These are phyloP conservation scores for Leccinum barrowsii DNA, from an alignment of 768 basidiomycete species.

Conservation along the genomic window DNA sequence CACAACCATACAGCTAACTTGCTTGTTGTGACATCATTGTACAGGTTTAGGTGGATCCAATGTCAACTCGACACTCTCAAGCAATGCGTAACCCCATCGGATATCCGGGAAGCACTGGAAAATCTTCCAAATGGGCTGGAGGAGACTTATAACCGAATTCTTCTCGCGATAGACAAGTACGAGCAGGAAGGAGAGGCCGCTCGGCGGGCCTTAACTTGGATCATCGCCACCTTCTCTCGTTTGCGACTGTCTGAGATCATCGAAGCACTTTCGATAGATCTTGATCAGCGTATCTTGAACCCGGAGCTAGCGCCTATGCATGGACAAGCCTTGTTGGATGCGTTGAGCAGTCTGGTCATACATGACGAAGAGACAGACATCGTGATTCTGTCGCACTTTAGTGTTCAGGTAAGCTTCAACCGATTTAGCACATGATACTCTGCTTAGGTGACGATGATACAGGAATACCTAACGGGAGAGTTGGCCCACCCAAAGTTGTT, in stretches of 20 bases:
- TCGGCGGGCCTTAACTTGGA: constrained; percentile 3
- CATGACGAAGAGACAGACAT: neutral
- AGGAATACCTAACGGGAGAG: neutral
- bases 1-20: neutral
- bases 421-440: neutral
- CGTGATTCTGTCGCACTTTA: constrained; percentile 4
- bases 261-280: neutral
- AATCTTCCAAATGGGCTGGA: constrained; percentile 9
- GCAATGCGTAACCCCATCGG: neutral
- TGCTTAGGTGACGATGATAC: neutral
- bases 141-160: constrained; percentile 7
- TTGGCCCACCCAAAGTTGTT: neutral
- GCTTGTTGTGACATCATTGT: neutral
- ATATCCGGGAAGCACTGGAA: constrained; percentile 1
- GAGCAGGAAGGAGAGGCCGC: neutral
- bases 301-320: neutral
- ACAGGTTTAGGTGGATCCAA: constrained; percentile 18
- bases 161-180: neutral
- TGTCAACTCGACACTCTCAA: constrained; percentile 12
- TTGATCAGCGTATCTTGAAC: neutral
- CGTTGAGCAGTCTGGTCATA: neutral
- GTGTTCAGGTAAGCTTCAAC: constrained; percentile 6
- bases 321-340: neutral
- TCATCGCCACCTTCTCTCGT: constrained; percentile 2
- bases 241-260: constrained; percentile 5